phyloP scores from a whole-genome alignment of 2,329 filamentous ascomycete species.

The Penicillium sp. region DNA sequence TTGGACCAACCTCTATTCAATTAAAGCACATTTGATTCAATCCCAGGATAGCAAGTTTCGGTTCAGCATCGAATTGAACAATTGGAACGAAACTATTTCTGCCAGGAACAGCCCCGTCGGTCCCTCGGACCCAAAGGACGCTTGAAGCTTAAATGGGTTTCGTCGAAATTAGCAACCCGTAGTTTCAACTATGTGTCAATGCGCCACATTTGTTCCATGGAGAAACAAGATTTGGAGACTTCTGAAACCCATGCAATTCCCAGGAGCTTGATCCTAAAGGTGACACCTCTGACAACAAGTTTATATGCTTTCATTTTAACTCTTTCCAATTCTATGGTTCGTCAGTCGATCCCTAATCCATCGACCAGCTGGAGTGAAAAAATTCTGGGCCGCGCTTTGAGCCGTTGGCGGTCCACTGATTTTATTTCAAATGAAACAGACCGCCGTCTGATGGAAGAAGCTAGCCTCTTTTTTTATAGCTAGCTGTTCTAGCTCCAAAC shows the following conservation, averaged over 20 bases:
- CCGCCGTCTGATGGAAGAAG: conserved; percentile 4
- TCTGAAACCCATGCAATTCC: conserved; percentile 2
- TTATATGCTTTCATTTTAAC: not conserved
- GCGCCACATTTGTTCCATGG: not conserved
- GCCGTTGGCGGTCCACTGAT: conserved; percentile 8
- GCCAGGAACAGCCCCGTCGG: not conserved
- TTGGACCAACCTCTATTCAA: not conserved
- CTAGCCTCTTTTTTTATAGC: conserved; percentile 7
- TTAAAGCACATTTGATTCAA: not conserved
- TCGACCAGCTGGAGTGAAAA: not conserved
- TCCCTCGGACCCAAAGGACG: conserved; percentile 1
- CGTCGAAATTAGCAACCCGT: not conserved
- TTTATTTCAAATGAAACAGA: conserved; percentile 14
- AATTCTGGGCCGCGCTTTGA: not conserved
- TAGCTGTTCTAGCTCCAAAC: not conserved
- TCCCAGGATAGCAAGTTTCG: no score
- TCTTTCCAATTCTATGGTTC: not conserved
- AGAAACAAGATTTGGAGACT: conserved; percentile 10
- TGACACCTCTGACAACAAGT: not conserved
- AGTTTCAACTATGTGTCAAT: not conserved
- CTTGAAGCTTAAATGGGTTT: conserved; percentile 4
- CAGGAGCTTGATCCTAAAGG: not conserved
- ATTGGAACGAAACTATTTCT: not conserved
- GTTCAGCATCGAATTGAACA: no score
- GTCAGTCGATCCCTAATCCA: not conserved